A percentile compares a stretch with the other conserved stretches of the same genome.
phyloP scores from a whole-genome alignment of 83 land plant genomes.

The Isoetes engelmannii region DNA sequence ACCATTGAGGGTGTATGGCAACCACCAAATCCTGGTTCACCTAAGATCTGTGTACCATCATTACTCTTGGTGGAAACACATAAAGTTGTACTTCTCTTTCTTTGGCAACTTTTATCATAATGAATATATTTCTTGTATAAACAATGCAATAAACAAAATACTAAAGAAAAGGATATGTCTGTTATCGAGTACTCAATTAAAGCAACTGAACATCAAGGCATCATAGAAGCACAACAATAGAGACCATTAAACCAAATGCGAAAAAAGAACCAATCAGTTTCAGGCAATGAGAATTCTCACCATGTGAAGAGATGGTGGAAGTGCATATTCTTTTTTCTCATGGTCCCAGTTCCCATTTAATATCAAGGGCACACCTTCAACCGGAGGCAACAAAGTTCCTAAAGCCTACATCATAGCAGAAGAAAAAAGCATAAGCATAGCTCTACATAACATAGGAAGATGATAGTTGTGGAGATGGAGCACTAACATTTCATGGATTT shows the following conservation, averaged over 20 bases:
- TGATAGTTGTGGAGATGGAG: neutral
- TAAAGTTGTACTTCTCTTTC: too few relatives aligned
- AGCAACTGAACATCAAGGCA: neutral
- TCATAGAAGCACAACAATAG: too few relatives aligned
- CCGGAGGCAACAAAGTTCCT: conserved; percentile 25
- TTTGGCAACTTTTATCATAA: too few relatives aligned
- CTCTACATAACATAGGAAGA: neutral
- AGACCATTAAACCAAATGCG: too few relatives aligned
- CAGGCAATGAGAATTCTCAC: conserved; percentile 35
- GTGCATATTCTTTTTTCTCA: conserved; percentile 55
- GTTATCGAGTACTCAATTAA: neutral
- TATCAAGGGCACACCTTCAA: conserved; percentile 42
- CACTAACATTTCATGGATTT: neutral
- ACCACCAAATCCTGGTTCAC: conserved; percentile 95
- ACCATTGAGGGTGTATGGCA: conserved; percentile 99
- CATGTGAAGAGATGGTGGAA: conserved; percentile 81
- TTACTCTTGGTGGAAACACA: too few relatives aligned
- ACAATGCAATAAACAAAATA: neutral
- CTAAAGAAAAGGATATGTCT: neutral
- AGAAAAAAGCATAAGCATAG: neutral
- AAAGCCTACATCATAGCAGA: conserved; percentile 39
- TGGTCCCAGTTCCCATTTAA: conserved; percentile 64
- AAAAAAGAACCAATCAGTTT: too few relatives aligned
- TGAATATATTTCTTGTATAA: too few relatives aligned
- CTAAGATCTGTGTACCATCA: conserved; percentile 48